Conservation (phyloP, 1,284 basidiomycete species). For the Rhodotorula mucilaginosa region DNA sequence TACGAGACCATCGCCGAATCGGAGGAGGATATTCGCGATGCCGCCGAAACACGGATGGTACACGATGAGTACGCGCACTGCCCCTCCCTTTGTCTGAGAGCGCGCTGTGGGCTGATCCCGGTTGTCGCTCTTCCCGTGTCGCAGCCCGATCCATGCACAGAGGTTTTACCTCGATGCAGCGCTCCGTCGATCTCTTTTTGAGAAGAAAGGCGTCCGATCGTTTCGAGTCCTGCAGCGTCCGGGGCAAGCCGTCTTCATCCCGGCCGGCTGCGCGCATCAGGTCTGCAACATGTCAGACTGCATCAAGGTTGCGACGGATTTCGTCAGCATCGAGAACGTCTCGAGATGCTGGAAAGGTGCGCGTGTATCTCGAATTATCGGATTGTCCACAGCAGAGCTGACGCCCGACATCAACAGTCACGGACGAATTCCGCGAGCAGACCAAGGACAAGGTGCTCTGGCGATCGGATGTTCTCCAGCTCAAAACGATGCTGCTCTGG, state of each 20-base stretch:
- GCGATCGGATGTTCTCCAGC: conserved; percentile 91
- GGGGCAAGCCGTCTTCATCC: conserved; percentile 93
- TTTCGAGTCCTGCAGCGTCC: conserved; percentile 83
- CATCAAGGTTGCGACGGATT: conserved; percentile 95
- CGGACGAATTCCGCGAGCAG: conserved; percentile 81
- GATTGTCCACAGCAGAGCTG: no score
- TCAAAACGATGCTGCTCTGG: conserved; percentile 56
- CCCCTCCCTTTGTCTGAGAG: not conserved
- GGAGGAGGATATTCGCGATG: conserved; percentile 34
- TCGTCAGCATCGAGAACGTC: conserved; percentile 90
- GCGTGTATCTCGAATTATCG: not conserved
- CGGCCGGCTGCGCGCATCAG: conserved; percentile 65
- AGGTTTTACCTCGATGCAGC: conserved; percentile 75
- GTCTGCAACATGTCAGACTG: conserved; percentile 84
- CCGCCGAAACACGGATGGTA: conserved; percentile 11
- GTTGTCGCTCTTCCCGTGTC: not conserved
- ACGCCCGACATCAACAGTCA: conserved; percentile 58
- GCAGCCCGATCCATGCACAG: conserved; percentile 83
- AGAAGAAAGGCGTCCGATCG: conserved; percentile 67
- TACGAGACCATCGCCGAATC: conserved; percentile 48
- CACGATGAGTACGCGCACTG: conserved; percentile 36
- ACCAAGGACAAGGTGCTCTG: conserved; percentile 74
- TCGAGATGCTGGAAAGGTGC: conserved; percentile 45
- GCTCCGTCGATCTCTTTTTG: conserved; percentile 66
- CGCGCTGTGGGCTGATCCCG: not conserved